These are phyloP conservation scores for Tricholoma sp. DNA, from an alignment of 768 basidiomycete species.

Conservation along the genomic window DNA sequence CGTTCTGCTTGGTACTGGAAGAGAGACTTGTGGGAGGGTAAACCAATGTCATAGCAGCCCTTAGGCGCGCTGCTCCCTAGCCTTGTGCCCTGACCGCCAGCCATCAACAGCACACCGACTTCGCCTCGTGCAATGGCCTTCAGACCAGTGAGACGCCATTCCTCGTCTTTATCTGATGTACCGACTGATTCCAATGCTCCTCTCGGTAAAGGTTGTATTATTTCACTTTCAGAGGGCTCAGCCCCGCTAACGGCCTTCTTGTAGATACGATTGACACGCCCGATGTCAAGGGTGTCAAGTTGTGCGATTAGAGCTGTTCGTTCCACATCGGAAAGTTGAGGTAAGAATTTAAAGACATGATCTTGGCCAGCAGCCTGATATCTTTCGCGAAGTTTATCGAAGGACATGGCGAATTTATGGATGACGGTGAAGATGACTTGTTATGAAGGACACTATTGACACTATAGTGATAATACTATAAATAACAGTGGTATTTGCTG, in stretches of 20 bases:
- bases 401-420: conserved; percentile 41
- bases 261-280: conserved; percentile 89
- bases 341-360: conserved; percentile 89
- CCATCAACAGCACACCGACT: conserved; percentile 96
- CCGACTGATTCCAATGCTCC: conserved; percentile 64
- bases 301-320: conserved; percentile 62
- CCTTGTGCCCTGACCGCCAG: conserved; percentile 95
- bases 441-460: too few species aligned
- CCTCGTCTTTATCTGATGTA: conserved; percentile 47
- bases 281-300: conserved; percentile 77
- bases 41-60: conserved; percentile 95
- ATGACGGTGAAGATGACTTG: neutral
- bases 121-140: conserved; percentile 75
- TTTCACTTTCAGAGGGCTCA: conserved; percentile 41
- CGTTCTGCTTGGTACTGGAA: conserved; percentile 99
- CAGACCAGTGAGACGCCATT: conserved; percentile 80
- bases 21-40: conserved; percentile 88
- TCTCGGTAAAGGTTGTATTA: conserved; percentile 79
- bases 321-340: conserved; percentile 59
- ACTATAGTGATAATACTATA: too few species aligned
- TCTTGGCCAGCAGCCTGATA: conserved; percentile 82
- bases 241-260: conserved; percentile 69
- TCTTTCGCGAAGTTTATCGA: conserved; percentile 50
- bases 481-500: conserved; percentile 21
- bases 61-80: conserved; percentile 91